Base-by-base conservation (phyloP, 2,329 filamentous ascomycete genomes). In the Fusarium pseudoanthophilum region DNA sequence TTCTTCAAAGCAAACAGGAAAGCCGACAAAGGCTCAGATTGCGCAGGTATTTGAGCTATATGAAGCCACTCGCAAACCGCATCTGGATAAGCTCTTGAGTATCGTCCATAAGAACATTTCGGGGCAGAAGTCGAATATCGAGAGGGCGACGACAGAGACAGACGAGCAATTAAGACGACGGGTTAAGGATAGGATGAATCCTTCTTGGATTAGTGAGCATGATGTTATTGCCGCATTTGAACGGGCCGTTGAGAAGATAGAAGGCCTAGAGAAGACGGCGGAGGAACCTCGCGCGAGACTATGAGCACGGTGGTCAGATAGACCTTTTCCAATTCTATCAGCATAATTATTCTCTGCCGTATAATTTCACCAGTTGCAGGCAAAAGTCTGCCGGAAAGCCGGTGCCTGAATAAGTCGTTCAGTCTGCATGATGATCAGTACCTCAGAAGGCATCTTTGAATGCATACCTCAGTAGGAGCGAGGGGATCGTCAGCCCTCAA, bases 191-290 rank as follows among this genome's bases (percentile, higher is more conserved):
- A 77, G 84, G 9, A 77, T 78, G 5, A 80, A 85, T 61, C 80
- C 81, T 10, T 79, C 74, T 21, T 87, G 85, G 85, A 79, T 87
- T 36, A 83, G 83, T 26, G 84, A 86, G 69, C 84, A 87, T 74
- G 83, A 86, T 74, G 84, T 86, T 14, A 79, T 83, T 58, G 71
- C 72, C 15, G 79, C 82, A 16, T 86, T 85, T 39, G 30, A 45
- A 21, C 49, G 16, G 21, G 36, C 26, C 18, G 36, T 30, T 30
- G 79, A 39, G 34, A 36, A 34, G 26, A 64, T 26, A 36, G 58
- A 60, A 26, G 53, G 37, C 16, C 4, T 14, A 11, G 5, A 53
- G n/a, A 42, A 34, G 11, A 3, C 24, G 11, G 36, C 11, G 9
- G 10, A 28, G 20, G 34, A 58, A 15, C n/a, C 37, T 8, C 32